Evolutionary conservation across 352 stramenopile genomes (phyloP).

Genomic region (Globisporangium cylindrosporum): DNA sequence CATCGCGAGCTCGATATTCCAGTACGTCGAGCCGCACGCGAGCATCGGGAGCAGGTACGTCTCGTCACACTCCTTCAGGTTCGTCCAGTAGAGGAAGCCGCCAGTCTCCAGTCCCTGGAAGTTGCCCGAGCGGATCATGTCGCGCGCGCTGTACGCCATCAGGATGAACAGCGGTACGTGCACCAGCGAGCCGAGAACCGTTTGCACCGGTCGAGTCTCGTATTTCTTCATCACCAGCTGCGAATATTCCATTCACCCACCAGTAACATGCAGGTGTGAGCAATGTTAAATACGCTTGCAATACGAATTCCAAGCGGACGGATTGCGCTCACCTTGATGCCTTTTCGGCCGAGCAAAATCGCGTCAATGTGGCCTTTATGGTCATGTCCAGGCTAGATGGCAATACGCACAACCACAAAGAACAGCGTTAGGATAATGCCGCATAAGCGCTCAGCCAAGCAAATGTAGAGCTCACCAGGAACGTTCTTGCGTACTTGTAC

Average conservation of each 20-base stretch:
- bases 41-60: conserved; percentile 59
- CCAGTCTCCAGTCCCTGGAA: conserved; percentile 59
- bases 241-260: neutral
- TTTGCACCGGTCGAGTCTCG: conserved; percentile 67
- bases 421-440: conserved; percentile 1
- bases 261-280: neutral
- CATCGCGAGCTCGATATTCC: conserved; percentile 53
- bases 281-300: neutral
- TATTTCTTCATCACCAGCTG: conserved; percentile 71
- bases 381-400: conserved; percentile 32
- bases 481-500: conserved; percentile 73
- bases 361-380: conserved; percentile 47
- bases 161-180: conserved; percentile 74
- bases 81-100: conserved; percentile 62
- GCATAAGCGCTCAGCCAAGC: neutral
- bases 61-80: conserved; percentile 59
- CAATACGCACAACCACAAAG: neutral
- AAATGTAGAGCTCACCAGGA: conserved; percentile 35
- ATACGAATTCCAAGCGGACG: neutral
- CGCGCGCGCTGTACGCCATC: conserved; percentile 70
- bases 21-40: conserved; percentile 54
- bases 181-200: conserved; percentile 54
- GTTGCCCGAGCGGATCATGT: conserved; percentile 73
- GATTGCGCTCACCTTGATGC: conserved; percentile 30
- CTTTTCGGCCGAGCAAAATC: conserved; percentile 45